Conservation (phyloP, 495 filamentous ascomycete species). For the Neurospora tetraspora region DNA sequence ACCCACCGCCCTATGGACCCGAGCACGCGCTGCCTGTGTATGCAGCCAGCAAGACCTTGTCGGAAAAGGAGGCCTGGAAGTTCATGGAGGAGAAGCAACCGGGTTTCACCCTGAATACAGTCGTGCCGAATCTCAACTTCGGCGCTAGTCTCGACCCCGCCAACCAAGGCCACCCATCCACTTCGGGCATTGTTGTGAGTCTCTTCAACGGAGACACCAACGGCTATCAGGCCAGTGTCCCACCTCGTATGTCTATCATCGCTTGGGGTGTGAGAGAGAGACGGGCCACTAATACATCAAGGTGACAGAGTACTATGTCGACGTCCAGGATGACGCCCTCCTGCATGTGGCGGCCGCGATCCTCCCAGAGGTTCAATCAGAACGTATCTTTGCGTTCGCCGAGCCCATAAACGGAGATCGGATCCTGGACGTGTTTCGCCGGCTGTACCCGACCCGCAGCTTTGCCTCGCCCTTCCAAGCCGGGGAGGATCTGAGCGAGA, state of each 20-base stretch:
- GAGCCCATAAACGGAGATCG: constrained; percentile 27
- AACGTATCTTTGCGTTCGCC: constrained; percentile 40
- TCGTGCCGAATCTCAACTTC: constrained; percentile 34
- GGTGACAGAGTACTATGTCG: constrained; percentile 28
- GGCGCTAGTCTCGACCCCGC: constrained; percentile 24
- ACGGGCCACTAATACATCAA: not conserved
- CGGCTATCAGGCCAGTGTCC: constrained; percentile 6
- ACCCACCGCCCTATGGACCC: constrained; percentile 23
- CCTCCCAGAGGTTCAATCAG: constrained; percentile 26
- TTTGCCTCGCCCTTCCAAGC: constrained; percentile 3
- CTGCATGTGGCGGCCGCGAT: constrained; percentile 40
- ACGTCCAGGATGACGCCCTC: constrained; percentile 40
- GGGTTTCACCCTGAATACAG: constrained; percentile 35
- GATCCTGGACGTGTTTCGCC: constrained; percentile 23
- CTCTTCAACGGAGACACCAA: constrained; percentile 18
- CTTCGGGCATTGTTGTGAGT: constrained; percentile 13
- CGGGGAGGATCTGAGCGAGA: constrained; percentile 14
- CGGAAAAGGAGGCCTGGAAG: constrained; percentile 40
- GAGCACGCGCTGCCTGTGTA: constrained; percentile 28
- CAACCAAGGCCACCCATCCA: constrained; percentile 18
- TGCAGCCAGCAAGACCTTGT: constrained; percentile 40
- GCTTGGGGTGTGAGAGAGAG: not conserved
- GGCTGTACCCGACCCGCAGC: constrained; percentile 14
- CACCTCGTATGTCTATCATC: constrained; percentile 17
- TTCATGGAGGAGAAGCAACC: constrained; percentile 41